Evolutionary conservation across 1,139 yeast species (phyloP).

Genomic region (Pneumocystis canis): DNA sequence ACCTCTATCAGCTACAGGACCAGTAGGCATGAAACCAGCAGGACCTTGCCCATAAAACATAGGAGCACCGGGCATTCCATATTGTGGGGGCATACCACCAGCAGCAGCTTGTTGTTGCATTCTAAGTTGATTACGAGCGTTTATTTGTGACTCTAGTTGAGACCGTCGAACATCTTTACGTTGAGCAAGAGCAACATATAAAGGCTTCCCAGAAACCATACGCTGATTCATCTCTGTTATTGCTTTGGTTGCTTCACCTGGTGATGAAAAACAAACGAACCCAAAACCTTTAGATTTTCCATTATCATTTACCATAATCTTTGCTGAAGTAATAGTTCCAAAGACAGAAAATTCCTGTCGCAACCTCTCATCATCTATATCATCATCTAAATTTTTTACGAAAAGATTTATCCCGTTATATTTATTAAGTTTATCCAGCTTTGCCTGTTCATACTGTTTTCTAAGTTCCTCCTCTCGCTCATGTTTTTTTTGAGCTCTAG

Average conservation of each 20-base stretch:
- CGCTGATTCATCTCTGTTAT: conserved; percentile 97
- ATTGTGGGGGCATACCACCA: conserved; percentile 63
- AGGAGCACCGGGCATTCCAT: conserved; percentile 55
- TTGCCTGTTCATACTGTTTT: conserved; percentile 85
- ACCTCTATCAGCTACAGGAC: conserved; percentile 30
- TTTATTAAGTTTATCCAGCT: conserved; percentile 83
- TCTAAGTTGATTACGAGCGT: conserved; percentile 97
- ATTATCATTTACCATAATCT: conserved; percentile 78
- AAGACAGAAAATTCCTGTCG: conserved; percentile 85
- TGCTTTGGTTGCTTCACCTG: conserved; percentile 98
- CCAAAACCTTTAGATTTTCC: conserved; percentile 98
- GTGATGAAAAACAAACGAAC: conserved; percentile 92
- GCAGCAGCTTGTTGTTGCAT: conserved; percentile 76
- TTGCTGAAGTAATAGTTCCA: conserved; percentile 91
- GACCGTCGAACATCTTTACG: conserved; percentile 96
- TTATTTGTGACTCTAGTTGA: conserved; percentile 94
- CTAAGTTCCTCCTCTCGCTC: conserved; percentile 95
- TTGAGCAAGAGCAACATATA: conserved; percentile 97
- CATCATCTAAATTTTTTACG: conserved; percentile 89
- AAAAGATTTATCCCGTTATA: conserved; percentile 97
- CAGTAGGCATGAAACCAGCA: conserved; percentile 69
- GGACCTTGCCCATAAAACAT: conserved; percentile 43
- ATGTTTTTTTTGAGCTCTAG: conserved; percentile 98
- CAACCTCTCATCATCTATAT: conserved; percentile 79
- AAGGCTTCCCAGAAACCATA: conserved; percentile 89